phyloP scores from a whole-genome alignment of 2,329 filamentous ascomycete species.

The Aureobasidium sp. region DNA sequence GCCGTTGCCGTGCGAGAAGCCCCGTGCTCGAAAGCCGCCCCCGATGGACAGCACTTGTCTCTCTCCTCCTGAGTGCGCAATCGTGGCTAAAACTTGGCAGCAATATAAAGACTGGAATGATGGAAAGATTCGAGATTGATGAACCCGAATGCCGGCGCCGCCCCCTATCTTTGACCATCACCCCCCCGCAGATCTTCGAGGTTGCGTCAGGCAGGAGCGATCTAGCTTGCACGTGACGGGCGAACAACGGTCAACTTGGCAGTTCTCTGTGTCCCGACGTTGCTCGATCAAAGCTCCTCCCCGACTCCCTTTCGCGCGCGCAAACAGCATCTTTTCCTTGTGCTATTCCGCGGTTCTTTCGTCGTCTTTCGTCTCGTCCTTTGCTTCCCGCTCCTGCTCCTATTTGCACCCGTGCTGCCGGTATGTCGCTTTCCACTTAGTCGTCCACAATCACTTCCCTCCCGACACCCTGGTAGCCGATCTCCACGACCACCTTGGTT shows the following conservation, averaged over 20 bases:
- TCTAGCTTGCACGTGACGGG: neutral
- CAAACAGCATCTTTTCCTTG: conserved; percentile 13
- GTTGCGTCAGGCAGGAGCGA: conserved; percentile 11
- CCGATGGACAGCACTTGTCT: neutral
- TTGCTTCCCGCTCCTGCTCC: conserved; percentile 6
- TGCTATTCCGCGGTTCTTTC: conserved; percentile 12
- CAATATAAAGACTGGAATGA: conserved; percentile 12
- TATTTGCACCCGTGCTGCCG: conserved; percentile 10
- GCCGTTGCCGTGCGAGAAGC: neutral
- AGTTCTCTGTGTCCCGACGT: conserved; percentile 7
- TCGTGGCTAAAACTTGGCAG: conserved; percentile 9
- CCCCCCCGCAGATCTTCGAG: neutral
- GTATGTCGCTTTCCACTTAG: conserved; percentile 5
- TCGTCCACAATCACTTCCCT: neutral
- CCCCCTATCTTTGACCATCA: conserved; percentile 2
- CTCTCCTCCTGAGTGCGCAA: conserved; percentile 7
- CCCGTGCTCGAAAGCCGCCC: neutral
- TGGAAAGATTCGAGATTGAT: neutral
- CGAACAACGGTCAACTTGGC: conserved; percentile 9
- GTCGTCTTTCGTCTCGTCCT: conserved; percentile 12
- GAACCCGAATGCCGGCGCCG: conserved; percentile 1
- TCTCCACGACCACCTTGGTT: neutral
- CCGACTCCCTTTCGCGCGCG: conserved; percentile 11
- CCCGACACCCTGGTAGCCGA: conserved; percentile 12
- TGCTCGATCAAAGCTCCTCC: conserved; percentile 9